Evolutionary conservation across 1,284 basidiomycete species (phyloP).

Genomic region (Gymnopus androsaceus): DNA sequence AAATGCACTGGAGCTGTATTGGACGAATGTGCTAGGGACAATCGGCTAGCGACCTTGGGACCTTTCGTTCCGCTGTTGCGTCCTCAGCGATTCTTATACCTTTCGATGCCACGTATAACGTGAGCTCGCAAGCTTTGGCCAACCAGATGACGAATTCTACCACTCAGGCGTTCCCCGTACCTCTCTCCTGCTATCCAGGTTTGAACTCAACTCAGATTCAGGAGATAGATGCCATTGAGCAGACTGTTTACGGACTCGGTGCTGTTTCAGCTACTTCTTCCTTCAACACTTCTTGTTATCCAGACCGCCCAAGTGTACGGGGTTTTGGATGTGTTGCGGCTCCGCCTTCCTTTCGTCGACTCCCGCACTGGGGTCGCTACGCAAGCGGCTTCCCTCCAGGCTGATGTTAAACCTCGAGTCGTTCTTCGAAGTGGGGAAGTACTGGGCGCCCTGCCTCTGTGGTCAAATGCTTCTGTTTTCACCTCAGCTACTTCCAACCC

Average conservation of each 20-base stretch:
- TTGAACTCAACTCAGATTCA: constrained; percentile 41
- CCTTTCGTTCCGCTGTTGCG: constrained; percentile 48
- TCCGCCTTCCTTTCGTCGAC: constrained; percentile 59
- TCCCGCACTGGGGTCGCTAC: constrained; percentile 40
- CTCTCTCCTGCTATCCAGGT: constrained; percentile 59
- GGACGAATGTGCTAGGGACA: constrained; percentile 56
- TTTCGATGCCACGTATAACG: constrained; percentile 48
- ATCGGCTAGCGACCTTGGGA: constrained; percentile 39
- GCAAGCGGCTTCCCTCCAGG: constrained; percentile 51
- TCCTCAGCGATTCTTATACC: constrained; percentile 58
- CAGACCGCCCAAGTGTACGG: constrained; percentile 62
- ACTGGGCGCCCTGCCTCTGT: constrained; percentile 46
- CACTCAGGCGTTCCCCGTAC: constrained; percentile 53
- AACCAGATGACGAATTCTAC: constrained; percentile 43
- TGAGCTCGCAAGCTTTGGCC: constrained; percentile 31
- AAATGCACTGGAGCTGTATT: constrained; percentile 52
- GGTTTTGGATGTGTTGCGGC: constrained; percentile 54
- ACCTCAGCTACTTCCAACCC: constrained; percentile 44
- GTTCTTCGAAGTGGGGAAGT: constrained; percentile 52
- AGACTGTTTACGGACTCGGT: constrained; percentile 50
- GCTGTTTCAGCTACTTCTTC: constrained; percentile 28
- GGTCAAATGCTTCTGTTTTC: constrained; percentile 30
- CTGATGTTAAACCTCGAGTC: constrained; percentile 46
- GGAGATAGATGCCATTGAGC: constrained; percentile 50
- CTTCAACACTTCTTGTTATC: constrained; percentile 54